These are phyloP conservation scores for Phlyctochytrium arcticum DNA, from an alignment of 192 early-diverging fungal species.

Conservation along the genomic window DNA sequence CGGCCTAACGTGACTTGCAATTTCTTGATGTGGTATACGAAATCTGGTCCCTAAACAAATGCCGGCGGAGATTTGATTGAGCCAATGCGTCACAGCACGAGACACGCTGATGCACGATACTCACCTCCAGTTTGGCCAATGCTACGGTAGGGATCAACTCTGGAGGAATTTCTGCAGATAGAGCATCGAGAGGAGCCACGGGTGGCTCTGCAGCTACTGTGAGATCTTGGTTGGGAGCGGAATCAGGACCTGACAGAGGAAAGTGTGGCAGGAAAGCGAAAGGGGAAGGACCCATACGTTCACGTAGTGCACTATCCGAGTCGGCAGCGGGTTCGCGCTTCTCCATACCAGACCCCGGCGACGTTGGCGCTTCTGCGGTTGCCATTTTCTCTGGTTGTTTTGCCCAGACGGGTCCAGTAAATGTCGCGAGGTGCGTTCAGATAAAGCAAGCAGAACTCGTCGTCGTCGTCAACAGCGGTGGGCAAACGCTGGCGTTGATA, in stretches of 20 bases:
- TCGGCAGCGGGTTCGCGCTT: no score
- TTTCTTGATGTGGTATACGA: conserved; percentile 82
- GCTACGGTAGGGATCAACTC: neutral
- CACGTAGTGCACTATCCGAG: neutral
- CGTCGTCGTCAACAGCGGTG: neutral
- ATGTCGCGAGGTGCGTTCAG: neutral
- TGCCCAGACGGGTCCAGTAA: neutral
- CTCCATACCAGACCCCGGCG: no score
- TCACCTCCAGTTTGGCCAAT: neutral
- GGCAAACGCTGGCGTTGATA: neutral
- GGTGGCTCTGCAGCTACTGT: neutral
- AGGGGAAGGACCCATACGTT: conserved; percentile 1
- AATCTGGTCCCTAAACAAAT: conserved; percentile 59
- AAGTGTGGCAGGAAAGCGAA: neutral
- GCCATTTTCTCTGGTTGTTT: neutral
- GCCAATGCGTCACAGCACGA: no score
- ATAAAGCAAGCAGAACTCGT: neutral
- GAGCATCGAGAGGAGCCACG: neutral
- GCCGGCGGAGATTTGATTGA: no score
- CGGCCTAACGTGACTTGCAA: conserved; percentile 76
- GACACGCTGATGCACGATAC: no score
- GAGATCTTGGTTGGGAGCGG: neutral
- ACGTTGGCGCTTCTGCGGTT: no score
- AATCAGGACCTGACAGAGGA: neutral
- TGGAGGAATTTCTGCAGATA: neutral